Percentiles rank a stretch among this genome's conserved stretches.
Evolutionary conservation across 805 yeast species (phyloP).

Genomic region (Hanseniaspora mollemarum): DNA sequence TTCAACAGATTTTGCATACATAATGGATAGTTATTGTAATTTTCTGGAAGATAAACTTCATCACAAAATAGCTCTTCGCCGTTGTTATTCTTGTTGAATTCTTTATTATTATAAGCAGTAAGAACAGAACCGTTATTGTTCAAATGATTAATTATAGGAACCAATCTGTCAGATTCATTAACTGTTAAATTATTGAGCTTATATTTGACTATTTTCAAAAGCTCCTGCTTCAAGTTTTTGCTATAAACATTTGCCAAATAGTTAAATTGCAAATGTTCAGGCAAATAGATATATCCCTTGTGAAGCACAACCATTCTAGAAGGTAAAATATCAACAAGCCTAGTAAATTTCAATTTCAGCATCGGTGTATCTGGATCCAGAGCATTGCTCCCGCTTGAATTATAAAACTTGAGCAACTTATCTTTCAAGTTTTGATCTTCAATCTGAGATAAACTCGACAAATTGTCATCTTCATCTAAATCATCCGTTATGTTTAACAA

Average conservation of each 20-base stretch:
- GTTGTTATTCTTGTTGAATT: constrained; percentile 26
- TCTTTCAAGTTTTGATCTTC: constrained; percentile 33
- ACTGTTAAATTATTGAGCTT: constrained; percentile 47
- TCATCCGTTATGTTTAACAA: constrained; percentile 5
- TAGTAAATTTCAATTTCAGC: constrained; percentile 79
- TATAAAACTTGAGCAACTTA: constrained; percentile 27
- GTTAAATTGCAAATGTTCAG: constrained; percentile 65
- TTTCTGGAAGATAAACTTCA: constrained; percentile 44
- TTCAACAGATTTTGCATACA: constrained; percentile 61
- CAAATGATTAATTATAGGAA: constrained; percentile 72
- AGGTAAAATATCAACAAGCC: constrained; percentile 65
- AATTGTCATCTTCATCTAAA: constrained; percentile 50
- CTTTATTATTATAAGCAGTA: constrained; percentile 35
- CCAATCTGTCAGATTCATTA: constrained; percentile 81
- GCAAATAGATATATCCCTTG: constrained; percentile 72
- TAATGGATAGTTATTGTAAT: constrained; percentile 62
- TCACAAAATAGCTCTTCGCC: constrained; percentile 48
- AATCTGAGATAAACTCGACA: constrained; percentile 27
- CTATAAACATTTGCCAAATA: constrained; percentile 60
- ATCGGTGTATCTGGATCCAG: constrained; percentile 52
- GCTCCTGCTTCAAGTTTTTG: constrained; percentile 38
- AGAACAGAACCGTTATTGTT: constrained; percentile 55
- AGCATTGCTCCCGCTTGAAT: constrained; percentile 22
- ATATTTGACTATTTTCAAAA: constrained; percentile 60
- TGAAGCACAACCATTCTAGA: constrained; percentile 56